Base-by-base conservation (phyloP, 148 eudicot genomes). In the Polygonum aviculare region DNA sequence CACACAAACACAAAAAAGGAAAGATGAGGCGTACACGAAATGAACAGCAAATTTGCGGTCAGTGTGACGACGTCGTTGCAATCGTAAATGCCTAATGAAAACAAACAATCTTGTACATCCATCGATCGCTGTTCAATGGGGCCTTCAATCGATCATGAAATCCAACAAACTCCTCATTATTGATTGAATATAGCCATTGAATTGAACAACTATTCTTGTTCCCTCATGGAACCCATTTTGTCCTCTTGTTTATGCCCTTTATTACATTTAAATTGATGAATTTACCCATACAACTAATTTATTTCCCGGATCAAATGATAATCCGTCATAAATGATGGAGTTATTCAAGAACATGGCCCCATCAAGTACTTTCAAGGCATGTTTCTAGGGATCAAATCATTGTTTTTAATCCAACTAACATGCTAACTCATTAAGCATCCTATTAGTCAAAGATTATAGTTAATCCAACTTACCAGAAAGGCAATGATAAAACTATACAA, bases 381-480 rank as follows among this genome's bases (percentile, higher is more conserved):
- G 67, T 60, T 60, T 60, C 36, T 60, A 26, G 35, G 26, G 36
- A 60, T 60, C 38, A 60, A 26, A 60, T 60, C 67, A 60, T 60
- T 60, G 36, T 2, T 60, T n/a, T 60, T 26, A 21, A 26, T 60
- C 67, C 67, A 60, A 60, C 36, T 60, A 59, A 59, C 65, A 59
- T 59, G 65, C 10, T 11, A 60, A 57, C 12, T 60, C 67, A 9
- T 26, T 3, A 33, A 31, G 69, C 5, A 33, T 14, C 18, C 21
- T 7, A 67, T 15, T 67, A 67, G 72, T 67, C 72, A 67, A 67
- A 65, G 31, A 36, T 67, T 67, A 12, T 67, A 36, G 72, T 67
- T 67, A 67, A 67, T 38, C 72, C 72, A 67, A 67, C 72, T 67
- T 38, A 67, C 72, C 72, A 67, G 38, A 62, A 62, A 62, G 69